Base-by-base conservation (phyloP, 2,329 filamentous ascomycete species). In the Aspergillus tubingensis region DNA sequence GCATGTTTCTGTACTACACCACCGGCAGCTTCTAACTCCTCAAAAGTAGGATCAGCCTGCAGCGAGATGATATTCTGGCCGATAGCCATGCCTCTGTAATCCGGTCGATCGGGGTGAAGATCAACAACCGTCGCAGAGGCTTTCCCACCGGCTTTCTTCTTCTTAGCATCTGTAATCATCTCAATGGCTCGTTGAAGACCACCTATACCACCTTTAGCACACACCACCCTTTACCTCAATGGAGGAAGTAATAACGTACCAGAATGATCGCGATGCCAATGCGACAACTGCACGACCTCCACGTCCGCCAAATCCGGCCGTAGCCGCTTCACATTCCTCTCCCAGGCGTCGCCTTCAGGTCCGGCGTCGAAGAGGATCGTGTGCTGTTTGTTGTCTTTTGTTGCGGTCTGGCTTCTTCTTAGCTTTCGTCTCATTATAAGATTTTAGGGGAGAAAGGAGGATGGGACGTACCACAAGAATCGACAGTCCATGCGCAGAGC, bases 241-340 rank as follows among this genome's bases (percentile, higher is more conserved):
- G 25, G 7, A 25, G 7, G 25, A 25, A 25, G 25, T 25, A 25
- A 25, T 2, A 25, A 25, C 66, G n/a, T 54, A 78, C 81, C 81
- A 25, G 82, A 83, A 63, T 86, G 82, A 62, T 86, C 82, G 41
- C 83, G 77, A 70, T 86, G 82, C 83, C 83, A 84, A 65, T 84
- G 80, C 5, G 81, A 82, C 23, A 85, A 70, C 51, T 83, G 76
- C 19, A 84, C 77, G 13, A 79, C 59, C 62, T 84, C 82, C 23
- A 85, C 72, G 0, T 68, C 64, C 1, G 75, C 69, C 3, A 83
- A 68, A 64, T 82, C 74, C 1, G 79, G 71, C 25, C 73, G 68
- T 17, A 84, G 68, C 2, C 82, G 74, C 4, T 70, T 77, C 3
- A 74, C 77, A 62, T 85, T 85, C n/a, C 76, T 72, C 64, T 82